These are phyloP conservation scores for Malassezia arunalokei DNA, from an alignment of 1,284 basidiomycete species.

Conservation along the genomic window DNA sequence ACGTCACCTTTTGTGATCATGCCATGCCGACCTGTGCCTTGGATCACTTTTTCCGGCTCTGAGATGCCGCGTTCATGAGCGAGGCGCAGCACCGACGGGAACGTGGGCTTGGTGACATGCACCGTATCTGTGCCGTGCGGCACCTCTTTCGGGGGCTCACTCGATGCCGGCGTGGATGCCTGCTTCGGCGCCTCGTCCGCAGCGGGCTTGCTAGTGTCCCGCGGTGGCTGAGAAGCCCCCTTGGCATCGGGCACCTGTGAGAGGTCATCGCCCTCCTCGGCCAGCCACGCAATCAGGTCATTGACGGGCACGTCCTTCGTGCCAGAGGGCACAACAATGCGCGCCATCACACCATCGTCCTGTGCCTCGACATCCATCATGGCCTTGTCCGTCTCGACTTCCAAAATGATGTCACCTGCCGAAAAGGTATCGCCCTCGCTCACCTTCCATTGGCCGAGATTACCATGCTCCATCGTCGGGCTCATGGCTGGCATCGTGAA, in stretches of 20 bases:
- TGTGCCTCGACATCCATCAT: slow-evolving; percentile 49
- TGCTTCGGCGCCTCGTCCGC: neutral
- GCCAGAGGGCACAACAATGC: slow-evolving; percentile 43
- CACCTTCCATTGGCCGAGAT: slow-evolving; percentile 44
- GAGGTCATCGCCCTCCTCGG: slow-evolving; percentile 49
- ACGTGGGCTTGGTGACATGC: slow-evolving; percentile 15
- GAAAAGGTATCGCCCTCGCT: slow-evolving; percentile 47
- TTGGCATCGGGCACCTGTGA: slow-evolving; percentile 37
- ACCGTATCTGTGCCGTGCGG: neutral
- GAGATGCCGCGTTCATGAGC: slow-evolving; percentile 36
- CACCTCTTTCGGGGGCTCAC: neutral
- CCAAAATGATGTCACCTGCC: slow-evolving; percentile 45
- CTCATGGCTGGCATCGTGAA: slow-evolving; percentile 44
- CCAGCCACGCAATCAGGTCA: slow-evolving; percentile 46
- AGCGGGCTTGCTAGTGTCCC: neutral
- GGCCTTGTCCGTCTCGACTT: slow-evolving; percentile 44
- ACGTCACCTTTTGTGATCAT: slow-evolving; percentile 49
- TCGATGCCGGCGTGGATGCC: neutral
- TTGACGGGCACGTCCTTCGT: slow-evolving; percentile 46
- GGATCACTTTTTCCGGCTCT: slow-evolving; percentile 44
- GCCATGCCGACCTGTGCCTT: slow-evolving; percentile 47
- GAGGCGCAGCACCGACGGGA: slow-evolving; percentile 46
- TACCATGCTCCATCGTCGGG: slow-evolving; percentile 43
- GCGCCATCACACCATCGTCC: slow-evolving; percentile 48
- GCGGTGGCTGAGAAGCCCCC: neutral